A percentile compares a stretch with the other conserved stretches of the same genome.
Conservation (phyloP, 768 basidiomycete species). For the Pulveroboletus sp. region DNA sequence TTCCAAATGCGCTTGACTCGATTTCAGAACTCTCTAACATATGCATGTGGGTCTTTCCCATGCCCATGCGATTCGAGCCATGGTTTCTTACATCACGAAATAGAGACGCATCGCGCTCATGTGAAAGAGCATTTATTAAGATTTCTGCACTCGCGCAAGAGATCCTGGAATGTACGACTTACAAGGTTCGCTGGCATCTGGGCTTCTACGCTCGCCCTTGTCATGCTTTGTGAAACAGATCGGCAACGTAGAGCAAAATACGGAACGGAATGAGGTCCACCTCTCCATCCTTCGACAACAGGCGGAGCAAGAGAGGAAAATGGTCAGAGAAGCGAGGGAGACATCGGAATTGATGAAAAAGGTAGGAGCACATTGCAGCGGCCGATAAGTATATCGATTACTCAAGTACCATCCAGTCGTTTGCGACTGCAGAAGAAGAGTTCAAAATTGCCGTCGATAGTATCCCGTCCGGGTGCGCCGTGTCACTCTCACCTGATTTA, state of each 20-base stretch:
- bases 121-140: constrained; percentile 12
- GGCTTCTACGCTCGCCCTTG: too few species aligned
- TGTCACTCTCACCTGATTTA: too few species aligned
- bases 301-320: constrained; percentile 10
- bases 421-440: constrained; percentile 11
- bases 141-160: constrained; percentile 18
- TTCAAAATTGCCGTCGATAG: constrained; percentile 15
- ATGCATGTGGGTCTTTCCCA: constrained; percentile 8
- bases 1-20: constrained; percentile 19
- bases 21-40: constrained; percentile 17
- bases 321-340: constrained; percentile 14
- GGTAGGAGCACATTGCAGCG: not conserved
- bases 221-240: constrained; percentile 2
- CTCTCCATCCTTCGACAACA: constrained; percentile 14
- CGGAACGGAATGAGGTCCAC: constrained; percentile 14
- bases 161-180: constrained; percentile 18
- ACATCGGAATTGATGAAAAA: constrained; percentile 17
- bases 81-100: not conserved
- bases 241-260: constrained; percentile 11
- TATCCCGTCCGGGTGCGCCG: constrained; percentile 14
- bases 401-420: constrained; percentile 7
- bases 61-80: too few species aligned
- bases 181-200: constrained; percentile 12
- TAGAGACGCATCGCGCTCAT: constrained; percentile 16
- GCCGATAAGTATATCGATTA: not conserved